A percentile compares a stretch with the other conserved stretches of the same genome.
Evolutionary conservation across 768 basidiomycete genomes (phyloP).

Genomic region (Psilocybe cubensis): DNA sequence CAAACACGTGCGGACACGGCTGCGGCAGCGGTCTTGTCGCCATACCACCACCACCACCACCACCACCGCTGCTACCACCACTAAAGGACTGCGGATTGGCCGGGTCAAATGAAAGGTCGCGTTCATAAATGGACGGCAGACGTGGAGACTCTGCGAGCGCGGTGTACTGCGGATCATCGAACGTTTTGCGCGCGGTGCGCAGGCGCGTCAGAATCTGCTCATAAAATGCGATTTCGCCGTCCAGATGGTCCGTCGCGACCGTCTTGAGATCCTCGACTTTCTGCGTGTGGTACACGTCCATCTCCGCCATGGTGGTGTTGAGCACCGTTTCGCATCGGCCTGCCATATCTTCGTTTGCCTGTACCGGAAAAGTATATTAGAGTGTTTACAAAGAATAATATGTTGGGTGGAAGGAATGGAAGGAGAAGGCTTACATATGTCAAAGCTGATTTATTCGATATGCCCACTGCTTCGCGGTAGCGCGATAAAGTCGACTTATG

Average conservation of each 20-base stretch:
- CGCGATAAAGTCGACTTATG: conserved; percentile 71
- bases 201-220: conserved; percentile 70
- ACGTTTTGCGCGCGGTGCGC: conserved; percentile 54
- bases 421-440: conserved; percentile 6
- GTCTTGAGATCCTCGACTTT: conserved; percentile 70
- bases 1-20: conserved; percentile 80
- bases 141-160: conserved; percentile 54
- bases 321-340: conserved; percentile 86
- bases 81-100: conserved; percentile 17
- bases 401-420: not conserved
- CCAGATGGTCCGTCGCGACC: conserved; percentile 68
- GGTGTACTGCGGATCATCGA: conserved; percentile 52
- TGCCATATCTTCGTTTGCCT: conserved; percentile 68
- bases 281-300: conserved; percentile 78
- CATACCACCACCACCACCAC: too few relatives aligned
- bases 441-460: conserved; percentile 4
- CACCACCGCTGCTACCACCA: too few relatives aligned
- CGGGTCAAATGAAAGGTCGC: conserved; percentile 49
- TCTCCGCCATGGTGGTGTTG: conserved; percentile 88
- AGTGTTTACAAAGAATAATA: not conserved
- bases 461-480: conserved; percentile 56
- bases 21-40: conserved; percentile 63
- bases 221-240: conserved; percentile 77
- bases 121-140: conserved; percentile 76
- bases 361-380: not conserved